Evolutionary conservation across 164 flowering plant species (phyloP).

Genomic region (Umbilicus rupestris): DNA sequence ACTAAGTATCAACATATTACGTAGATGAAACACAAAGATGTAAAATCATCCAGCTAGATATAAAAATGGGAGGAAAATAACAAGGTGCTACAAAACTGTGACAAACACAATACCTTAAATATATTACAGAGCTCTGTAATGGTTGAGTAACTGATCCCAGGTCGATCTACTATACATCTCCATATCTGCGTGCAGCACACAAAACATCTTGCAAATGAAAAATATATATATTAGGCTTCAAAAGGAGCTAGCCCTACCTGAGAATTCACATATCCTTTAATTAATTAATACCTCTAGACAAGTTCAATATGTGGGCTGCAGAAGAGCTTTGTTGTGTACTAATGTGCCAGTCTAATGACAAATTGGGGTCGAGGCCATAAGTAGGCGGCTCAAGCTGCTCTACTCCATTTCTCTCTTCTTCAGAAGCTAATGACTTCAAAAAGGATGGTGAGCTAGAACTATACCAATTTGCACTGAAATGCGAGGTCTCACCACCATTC

Average conservation of each 20-base stretch:
- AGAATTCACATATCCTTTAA: background rate
- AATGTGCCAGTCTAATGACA: conserved; percentile 2
- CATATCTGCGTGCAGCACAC: background rate
- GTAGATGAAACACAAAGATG: too few relatives aligned
- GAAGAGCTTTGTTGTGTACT: background rate
- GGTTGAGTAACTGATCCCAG: conserved; percentile 2
- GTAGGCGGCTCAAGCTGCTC: background rate
- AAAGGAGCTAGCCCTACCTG: background rate
- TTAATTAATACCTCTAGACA: background rate
- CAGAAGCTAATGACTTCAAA: background rate
- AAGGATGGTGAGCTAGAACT: background rate
- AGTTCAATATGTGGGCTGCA: background rate
- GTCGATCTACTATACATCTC: background rate
- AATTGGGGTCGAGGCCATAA: background rate
- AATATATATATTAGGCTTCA: background rate
- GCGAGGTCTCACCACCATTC: background rate
- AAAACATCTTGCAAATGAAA: background rate
- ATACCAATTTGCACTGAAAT: background rate
- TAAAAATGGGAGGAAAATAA: too few relatives aligned
- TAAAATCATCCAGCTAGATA: too few relatives aligned
- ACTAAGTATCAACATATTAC: too few relatives aligned
- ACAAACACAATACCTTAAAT: too few relatives aligned
- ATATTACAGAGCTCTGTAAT: background rate
- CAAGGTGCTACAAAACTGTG: too few relatives aligned
- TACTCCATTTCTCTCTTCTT: background rate